Percentiles rank a stretch among this genome's conserved stretches.
phyloP scores from a whole-genome alignment of 148 eudicot species.

The Chenopodium formosanum region DNA sequence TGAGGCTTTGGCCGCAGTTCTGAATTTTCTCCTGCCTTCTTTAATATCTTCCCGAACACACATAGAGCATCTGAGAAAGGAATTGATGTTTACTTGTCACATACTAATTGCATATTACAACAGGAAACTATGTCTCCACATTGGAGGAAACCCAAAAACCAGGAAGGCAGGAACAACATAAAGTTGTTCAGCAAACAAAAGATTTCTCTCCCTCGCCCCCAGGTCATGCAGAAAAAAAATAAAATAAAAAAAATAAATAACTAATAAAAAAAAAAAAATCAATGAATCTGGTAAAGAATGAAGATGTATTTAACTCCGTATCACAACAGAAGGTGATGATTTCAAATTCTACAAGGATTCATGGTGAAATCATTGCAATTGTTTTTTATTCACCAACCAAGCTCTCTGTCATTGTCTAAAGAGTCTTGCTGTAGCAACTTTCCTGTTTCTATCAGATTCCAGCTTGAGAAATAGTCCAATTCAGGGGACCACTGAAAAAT shows the following conservation, averaged over 20 bases:
- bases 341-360: neutral
- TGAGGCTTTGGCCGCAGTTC: constrained; percentile 65
- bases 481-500: neutral
- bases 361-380: neutral
- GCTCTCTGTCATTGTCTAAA: neutral
- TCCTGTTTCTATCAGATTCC: neutral
- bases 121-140: neutral
- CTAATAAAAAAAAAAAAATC: neutral
- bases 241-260: too few relatives aligned
- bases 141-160: constrained; percentile 5
- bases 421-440: neutral
- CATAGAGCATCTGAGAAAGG: constrained; percentile 52
- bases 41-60: constrained; percentile 56
- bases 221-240: neutral
- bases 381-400: neutral
- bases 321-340: neutral
- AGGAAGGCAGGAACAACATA: constrained; percentile 4
- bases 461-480: neutral
- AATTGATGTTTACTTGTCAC: neutral
- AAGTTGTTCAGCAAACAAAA: neutral
- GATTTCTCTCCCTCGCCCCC: neutral
- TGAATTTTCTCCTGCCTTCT: constrained; percentile 38
- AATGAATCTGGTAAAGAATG: neutral
- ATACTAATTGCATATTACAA: neutral
- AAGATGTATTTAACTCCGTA: neutral